phyloP scores from a whole-genome alignment of 257 asterid genomes.

The Jasminum sambac region DNA sequence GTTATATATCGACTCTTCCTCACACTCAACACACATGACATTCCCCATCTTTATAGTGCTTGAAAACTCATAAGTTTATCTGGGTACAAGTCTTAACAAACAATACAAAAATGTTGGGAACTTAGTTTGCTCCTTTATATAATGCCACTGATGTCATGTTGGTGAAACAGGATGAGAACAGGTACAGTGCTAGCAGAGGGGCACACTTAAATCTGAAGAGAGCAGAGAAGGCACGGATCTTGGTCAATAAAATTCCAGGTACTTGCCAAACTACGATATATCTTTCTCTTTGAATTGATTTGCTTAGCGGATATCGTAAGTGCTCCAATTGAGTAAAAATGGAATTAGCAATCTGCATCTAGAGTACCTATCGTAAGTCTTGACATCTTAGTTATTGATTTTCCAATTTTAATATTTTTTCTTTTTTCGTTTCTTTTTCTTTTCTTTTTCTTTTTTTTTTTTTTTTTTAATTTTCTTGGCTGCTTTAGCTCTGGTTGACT shows the following conservation, averaged over 20 bases:
- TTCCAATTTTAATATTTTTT: background rate
- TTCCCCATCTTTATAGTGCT: conserved; percentile 1
- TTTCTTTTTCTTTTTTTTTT: background rate
- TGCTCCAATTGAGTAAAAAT: background rate
- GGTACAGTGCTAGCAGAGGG: conserved; percentile 76
- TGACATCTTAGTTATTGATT: background rate
- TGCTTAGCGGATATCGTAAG: background rate
- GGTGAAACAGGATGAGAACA: conserved; percentile 62
- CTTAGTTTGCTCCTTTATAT: conserved; percentile 4
- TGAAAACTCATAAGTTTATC: conserved; percentile 7
- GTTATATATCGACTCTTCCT: conserved; percentile 13
- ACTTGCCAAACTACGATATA: conserved; percentile 17
- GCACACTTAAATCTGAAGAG: conserved; percentile 78
- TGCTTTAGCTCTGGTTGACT: conserved; percentile 59
- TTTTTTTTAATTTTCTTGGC: background rate
- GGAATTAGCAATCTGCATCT: background rate
- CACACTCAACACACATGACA: background rate
- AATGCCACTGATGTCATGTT: conserved; percentile 12
- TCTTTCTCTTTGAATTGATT: background rate
- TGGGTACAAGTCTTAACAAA: background rate
- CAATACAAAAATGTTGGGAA: background rate
- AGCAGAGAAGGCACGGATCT: conserved; percentile 69
- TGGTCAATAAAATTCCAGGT: conserved; percentile 73
- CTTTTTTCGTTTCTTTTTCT: background rate
- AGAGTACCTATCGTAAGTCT: background rate